phyloP scores from a whole-genome alignment of 495 filamentous ascomycete species.

The Tuber microsphaerosporum region DNA sequence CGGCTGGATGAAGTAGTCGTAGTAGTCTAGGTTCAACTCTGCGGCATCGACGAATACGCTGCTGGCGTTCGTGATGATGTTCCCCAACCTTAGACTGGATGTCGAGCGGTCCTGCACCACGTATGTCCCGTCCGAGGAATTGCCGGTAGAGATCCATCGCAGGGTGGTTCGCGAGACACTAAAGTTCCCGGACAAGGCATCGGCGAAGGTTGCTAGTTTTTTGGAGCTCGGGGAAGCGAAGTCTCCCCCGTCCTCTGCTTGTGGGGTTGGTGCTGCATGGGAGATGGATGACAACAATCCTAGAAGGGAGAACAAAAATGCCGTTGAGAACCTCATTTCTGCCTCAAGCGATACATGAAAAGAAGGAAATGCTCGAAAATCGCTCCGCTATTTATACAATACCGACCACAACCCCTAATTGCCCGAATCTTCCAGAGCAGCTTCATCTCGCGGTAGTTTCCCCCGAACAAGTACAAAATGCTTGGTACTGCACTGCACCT shows the following conservation, averaged over 20 bases:
- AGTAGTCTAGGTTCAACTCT: conserved; percentile 29
- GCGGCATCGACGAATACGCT: conserved; percentile 46
- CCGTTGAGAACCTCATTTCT: background rate
- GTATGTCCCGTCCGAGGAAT: conserved; percentile 49
- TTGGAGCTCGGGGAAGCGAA: background rate
- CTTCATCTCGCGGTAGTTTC: background rate
- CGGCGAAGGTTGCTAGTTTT: conserved; percentile 47
- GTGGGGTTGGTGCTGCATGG: conserved; percentile 12
- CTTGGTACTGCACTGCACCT: background rate
- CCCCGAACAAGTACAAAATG: background rate
- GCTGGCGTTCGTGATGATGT: conserved; percentile 47
- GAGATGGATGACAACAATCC: conserved; percentile 10
- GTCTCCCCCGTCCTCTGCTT: background rate
- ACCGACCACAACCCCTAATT: background rate
- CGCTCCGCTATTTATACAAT: background rate
- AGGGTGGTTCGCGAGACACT: conserved; percentile 42
- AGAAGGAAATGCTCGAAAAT: background rate
- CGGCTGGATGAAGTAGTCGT: conserved; percentile 45
- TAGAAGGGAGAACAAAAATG: conserved; percentile 5
- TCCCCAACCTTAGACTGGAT: conserved; percentile 48
- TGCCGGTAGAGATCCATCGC: conserved; percentile 45
- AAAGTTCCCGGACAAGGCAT: conserved; percentile 43
- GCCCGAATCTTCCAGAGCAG: background rate
- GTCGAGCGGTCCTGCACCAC: conserved; percentile 37
- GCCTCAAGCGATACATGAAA: background rate